phyloP scores from a whole-genome alignment of 2,329 filamentous ascomycete genomes.

The Blastomyces gilchristii region DNA sequence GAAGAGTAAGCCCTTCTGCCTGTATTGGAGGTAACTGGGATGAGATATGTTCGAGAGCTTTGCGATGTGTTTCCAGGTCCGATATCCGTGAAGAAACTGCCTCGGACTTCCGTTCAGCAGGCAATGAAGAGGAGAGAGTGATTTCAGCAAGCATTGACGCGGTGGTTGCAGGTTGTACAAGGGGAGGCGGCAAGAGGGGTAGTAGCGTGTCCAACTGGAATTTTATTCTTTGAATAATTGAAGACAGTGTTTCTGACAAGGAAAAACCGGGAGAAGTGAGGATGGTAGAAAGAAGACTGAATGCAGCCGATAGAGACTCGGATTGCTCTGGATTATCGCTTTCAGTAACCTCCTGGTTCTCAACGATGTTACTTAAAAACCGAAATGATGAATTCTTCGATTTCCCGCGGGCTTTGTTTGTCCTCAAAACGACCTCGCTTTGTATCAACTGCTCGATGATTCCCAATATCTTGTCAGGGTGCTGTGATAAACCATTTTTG shows the following conservation, averaged over 20 bases:
- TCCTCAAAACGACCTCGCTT: slow-evolving; percentile 21
- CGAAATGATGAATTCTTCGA: slow-evolving; percentile 23
- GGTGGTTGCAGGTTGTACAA: slow-evolving; percentile 32
- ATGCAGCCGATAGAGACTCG: slow-evolving; percentile 32
- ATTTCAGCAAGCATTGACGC: slow-evolving; percentile 36
- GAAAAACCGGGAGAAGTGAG: slow-evolving; percentile 34
- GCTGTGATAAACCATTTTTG: slow-evolving; percentile 34
- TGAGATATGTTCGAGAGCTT: slow-evolving; percentile 32
- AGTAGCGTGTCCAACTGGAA: slow-evolving; percentile 28
- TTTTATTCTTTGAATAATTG: slow-evolving; percentile 27
- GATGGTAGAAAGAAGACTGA: slow-evolving; percentile 36
- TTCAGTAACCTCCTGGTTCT: slow-evolving; percentile 13
- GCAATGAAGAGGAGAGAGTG: slow-evolving; percentile 21
- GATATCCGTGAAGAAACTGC: slow-evolving; percentile 21
- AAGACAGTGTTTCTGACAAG: slow-evolving; percentile 22
- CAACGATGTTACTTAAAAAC: slow-evolving; percentile 29
- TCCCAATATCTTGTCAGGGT: slow-evolving; percentile 31
- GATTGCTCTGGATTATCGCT: slow-evolving; percentile 20
- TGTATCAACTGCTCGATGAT: slow-evolving; percentile 34
- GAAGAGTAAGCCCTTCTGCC: slow-evolving; percentile 34
- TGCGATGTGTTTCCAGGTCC: slow-evolving; percentile 33
- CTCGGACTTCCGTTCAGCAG: slow-evolving; percentile 19
- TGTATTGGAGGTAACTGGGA: slow-evolving; percentile 35
- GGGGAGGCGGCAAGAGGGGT: slow-evolving; percentile 23
- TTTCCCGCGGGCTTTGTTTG: slow-evolving; percentile 6